Percentiles rank a stretch among this genome's conserved stretches.
phyloP scores from a whole-genome alignment of 768 basidiomycete genomes.

The Mrakia gelida region DNA sequence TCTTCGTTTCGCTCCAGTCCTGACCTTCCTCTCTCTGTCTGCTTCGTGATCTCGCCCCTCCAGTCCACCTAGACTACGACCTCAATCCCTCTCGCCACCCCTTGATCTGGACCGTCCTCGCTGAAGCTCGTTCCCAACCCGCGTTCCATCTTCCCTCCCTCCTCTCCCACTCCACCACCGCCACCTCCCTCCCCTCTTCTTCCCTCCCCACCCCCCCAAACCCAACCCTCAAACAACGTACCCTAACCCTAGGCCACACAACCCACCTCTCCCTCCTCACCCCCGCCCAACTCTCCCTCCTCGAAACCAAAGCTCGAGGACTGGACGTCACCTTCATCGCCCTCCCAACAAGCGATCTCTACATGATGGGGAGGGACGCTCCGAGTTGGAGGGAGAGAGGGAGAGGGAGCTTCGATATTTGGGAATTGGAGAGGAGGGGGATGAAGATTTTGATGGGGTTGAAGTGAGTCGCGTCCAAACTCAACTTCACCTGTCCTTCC shows the following conservation, averaged over 20 bases:
- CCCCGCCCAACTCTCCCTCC: neutral
- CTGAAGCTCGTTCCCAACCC: neutral
- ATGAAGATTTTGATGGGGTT: constrained; percentile 1
- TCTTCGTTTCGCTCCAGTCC: neutral
- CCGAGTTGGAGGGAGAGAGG: neutral
- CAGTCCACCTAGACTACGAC: constrained; percentile 11
- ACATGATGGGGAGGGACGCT: neutral
- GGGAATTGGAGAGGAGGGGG: neutral
- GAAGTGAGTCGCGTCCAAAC: neutral
- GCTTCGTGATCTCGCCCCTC: no score
- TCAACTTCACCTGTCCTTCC: no score
- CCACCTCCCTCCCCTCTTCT: no score
- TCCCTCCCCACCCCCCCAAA: neutral
- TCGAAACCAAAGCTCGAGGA: neutral
- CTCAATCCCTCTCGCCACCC: neutral
- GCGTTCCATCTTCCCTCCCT: neutral
- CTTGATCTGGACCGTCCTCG: neutral
- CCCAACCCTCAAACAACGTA: neutral
- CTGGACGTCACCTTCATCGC: neutral
- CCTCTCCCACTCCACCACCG: neutral
- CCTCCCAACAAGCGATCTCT: neutral
- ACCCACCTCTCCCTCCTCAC: constrained; percentile 6
- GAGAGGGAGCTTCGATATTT: constrained; percentile 11
- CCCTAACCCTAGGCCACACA: neutral
- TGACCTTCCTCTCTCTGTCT: neutral